These are phyloP conservation scores for Gracilariopsis chorda DNA, from an alignment of 23 red algal genomes.

Conservation along the genomic window DNA sequence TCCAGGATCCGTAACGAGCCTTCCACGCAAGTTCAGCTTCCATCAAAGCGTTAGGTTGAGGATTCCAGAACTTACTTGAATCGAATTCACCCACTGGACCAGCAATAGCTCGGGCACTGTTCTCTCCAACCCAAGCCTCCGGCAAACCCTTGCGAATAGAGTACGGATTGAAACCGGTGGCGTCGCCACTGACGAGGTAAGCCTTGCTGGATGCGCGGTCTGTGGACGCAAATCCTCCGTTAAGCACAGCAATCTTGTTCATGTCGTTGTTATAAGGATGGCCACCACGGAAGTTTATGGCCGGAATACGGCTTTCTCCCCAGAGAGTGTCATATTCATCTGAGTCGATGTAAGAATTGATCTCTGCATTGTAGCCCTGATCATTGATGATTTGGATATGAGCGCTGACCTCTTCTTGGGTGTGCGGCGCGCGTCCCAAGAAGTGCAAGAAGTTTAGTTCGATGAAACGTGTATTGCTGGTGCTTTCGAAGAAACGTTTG, in stretches of 20 bases:
- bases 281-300: slow-evolving; percentile 71
- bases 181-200: slow-evolving; percentile 17
- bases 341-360: slow-evolving; percentile 74
- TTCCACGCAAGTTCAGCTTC: slow-evolving; percentile 40
- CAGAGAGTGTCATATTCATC: slow-evolving; percentile 70
- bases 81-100: slow-evolving; percentile 25
- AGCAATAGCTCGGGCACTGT: slow-evolving; percentile 44
- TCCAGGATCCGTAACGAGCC: slow-evolving; percentile 16
- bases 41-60: neutral
- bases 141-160: slow-evolving; percentile 55
- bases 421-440: slow-evolving; percentile 67
- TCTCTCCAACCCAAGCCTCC: slow-evolving; percentile 66
- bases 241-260: slow-evolving; percentile 62
- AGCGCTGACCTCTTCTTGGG: slow-evolving; percentile 46
- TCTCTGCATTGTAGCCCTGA: slow-evolving; percentile 67
- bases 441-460: slow-evolving; percentile 70
- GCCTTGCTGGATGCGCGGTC: slow-evolving; percentile 30
- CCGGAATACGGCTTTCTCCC: slow-evolving; percentile 68
- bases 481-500: slow-evolving; percentile 59
- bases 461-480: slow-evolving; percentile 55
- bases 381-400: slow-evolving; percentile 64
- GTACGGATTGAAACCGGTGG: slow-evolving; percentile 19
- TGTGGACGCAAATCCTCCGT: slow-evolving; percentile 7
- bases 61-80: slow-evolving; percentile 33
- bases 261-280: slow-evolving; percentile 71